Conservation (phyloP, 2,329 filamentous ascomycete species). For the Colletotrichum sp. region DNA sequence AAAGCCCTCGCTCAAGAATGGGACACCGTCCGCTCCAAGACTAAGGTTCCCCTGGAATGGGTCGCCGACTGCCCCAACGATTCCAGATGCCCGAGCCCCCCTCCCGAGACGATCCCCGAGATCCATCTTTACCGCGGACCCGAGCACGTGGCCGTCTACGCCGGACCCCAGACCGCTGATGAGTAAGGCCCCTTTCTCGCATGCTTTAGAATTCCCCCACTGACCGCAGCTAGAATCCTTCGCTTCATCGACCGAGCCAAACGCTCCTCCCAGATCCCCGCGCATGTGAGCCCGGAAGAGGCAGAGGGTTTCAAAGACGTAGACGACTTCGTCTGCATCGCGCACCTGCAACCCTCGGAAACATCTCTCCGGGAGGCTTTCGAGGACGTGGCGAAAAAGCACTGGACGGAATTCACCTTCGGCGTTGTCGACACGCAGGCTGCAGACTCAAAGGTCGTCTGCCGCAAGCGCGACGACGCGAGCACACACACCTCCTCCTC, state of each 20-base stretch:
- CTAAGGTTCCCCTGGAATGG: neutral
- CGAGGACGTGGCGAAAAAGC: conserved; percentile 27
- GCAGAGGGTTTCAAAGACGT: conserved; percentile 29
- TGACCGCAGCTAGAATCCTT: conserved; percentile 23
- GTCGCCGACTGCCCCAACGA: neutral
- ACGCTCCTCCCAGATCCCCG: conserved; percentile 27
- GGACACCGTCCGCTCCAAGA: neutral
- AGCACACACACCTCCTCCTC: conserved; percentile 24
- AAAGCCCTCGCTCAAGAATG: neutral
- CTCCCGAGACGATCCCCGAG: neutral
- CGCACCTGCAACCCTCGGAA: conserved; percentile 28
- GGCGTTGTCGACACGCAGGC: conserved; percentile 26
- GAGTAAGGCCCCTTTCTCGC: neutral
- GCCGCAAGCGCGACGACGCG: conserved; percentile 34
- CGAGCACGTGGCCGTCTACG: neutral
- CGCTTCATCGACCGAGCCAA: conserved; percentile 28
- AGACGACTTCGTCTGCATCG: conserved; percentile 38
- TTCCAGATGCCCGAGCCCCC: neutral
- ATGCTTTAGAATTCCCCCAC: neutral
- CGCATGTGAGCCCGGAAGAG: conserved; percentile 22
- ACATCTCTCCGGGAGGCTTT: conserved; percentile 24
- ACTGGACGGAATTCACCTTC: conserved; percentile 39
- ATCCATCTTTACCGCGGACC: neutral
- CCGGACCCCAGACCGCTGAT: neutral
- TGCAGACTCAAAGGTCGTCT: conserved; percentile 28